phyloP scores from a whole-genome alignment of 352 stramenopile genomes.

The Globisporangium sylvaticum region DNA sequence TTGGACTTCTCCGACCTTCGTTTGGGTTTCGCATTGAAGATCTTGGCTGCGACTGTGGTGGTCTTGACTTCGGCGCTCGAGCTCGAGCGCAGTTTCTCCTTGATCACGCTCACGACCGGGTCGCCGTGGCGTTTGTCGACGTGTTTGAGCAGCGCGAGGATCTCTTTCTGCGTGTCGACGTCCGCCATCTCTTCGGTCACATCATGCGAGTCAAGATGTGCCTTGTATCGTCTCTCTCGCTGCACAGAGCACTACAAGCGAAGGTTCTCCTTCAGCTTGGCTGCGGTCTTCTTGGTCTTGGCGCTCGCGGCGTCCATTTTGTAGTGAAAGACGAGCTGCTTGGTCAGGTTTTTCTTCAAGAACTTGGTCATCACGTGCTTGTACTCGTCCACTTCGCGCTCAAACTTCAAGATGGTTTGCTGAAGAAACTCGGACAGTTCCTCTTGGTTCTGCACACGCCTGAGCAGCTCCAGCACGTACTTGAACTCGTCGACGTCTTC shows the following conservation, averaged over 20 bases:
- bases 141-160: constrained; percentile 12
- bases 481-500: not conserved
- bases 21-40: not conserved
- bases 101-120: not conserved
- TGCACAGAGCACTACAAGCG: not conserved
- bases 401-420: not conserved
- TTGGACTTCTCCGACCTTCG: not conserved
- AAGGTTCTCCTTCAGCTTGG: not conserved
- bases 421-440: not conserved
- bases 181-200: constrained; percentile 4
- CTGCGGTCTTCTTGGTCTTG: not conserved
- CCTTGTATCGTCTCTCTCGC: constrained; percentile 1
- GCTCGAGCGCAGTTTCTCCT: not conserved
- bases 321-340: not conserved
- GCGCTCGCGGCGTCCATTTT: not conserved
- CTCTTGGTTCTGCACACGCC: not conserved
- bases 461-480: not conserved
- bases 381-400: not conserved
- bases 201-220: constrained; percentile 3
- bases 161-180: constrained; percentile 10
- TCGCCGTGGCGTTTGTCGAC: not conserved
- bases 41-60: not conserved
- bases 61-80: not conserved
- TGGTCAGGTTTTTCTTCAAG: not conserved
- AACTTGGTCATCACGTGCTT: not conserved